phyloP scores from a whole-genome alignment of 805 yeast genomes.

The Candida germanica region DNA sequence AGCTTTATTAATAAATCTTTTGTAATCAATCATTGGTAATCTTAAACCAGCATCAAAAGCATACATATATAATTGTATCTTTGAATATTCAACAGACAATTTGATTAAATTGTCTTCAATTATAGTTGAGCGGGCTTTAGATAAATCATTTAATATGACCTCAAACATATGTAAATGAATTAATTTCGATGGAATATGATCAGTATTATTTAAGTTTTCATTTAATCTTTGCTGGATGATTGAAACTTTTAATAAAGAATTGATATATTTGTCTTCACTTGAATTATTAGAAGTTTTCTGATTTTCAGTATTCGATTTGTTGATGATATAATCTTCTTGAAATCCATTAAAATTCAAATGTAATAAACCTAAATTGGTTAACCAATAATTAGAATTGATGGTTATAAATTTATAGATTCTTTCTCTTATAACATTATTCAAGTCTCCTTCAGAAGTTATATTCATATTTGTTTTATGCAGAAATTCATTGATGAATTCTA shows the following conservation, averaged over 20 bases:
- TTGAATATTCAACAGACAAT: constrained; percentile 34
- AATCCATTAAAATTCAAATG: constrained; percentile 26
- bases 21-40: constrained; percentile 26
- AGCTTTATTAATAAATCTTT: constrained; percentile 23
- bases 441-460: constrained; percentile 24
- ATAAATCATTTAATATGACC: constrained; percentile 32
- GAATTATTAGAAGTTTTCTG: constrained; percentile 8
- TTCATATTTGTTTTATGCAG: constrained; percentile 31
- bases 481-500: constrained; percentile 41
- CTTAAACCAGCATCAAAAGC: constrained; percentile 25
- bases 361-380: constrained; percentile 37
- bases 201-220: constrained; percentile 31
- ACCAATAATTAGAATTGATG: constrained; percentile 44
- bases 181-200: constrained; percentile 24
- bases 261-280: constrained; percentile 20
- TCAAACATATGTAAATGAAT: constrained; percentile 44
- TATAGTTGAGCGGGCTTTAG: constrained; percentile 15
- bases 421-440: constrained; percentile 35
- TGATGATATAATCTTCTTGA: constrained; percentile 36
- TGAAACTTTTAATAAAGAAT: constrained; percentile 28
- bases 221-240: constrained; percentile 38
- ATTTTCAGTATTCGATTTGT: constrained; percentile 25
- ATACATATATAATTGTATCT: constrained; percentile 36
- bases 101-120: constrained; percentile 23
- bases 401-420: constrained; percentile 41